Percentiles rank a stretch among this genome's conserved stretches.
phyloP scores from a whole-genome alignment of 805 yeast genomes.

The Starmerella floris region DNA sequence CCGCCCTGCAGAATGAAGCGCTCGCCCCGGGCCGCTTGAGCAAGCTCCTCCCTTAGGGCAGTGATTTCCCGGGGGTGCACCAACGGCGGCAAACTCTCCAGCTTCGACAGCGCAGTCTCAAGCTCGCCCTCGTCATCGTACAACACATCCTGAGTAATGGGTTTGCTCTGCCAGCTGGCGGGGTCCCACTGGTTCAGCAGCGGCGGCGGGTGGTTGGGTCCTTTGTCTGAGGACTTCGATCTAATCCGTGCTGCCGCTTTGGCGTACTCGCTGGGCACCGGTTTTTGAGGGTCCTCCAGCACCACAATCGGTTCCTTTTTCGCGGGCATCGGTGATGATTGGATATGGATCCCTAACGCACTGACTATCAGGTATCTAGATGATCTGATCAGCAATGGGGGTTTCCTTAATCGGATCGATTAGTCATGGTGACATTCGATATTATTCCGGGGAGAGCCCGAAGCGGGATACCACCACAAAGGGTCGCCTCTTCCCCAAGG shows the following conservation, averaged over 20 bases:
- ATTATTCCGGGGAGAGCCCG: too few species aligned
- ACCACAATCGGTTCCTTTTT: conserved; percentile 20
- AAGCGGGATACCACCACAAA: too few species aligned
- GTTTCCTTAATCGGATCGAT: too few species aligned
- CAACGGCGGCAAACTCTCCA: conserved; percentile 33
- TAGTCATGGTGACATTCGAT: too few species aligned
- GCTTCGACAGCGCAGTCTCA: conserved; percentile 31
- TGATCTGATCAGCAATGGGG: too few species aligned
- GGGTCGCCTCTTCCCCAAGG: too few species aligned
- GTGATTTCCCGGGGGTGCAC: conserved; percentile 32
- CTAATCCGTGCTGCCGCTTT: conserved; percentile 30
- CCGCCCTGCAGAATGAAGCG: conserved; percentile 36
- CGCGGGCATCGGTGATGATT: background rate
- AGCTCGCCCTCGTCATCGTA: conserved; percentile 30
- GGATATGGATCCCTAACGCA: too few species aligned
- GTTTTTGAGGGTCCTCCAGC: conserved; percentile 27
- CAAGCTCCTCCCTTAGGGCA: conserved; percentile 25
- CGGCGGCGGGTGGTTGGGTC: conserved; percentile 9
- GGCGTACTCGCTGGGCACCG: conserved; percentile 29
- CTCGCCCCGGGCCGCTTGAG: conserved; percentile 32
- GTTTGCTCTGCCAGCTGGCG: conserved; percentile 33
- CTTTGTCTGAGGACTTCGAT: conserved; percentile 25
- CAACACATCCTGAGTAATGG: conserved; percentile 33
- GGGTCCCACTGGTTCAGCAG: conserved; percentile 27
- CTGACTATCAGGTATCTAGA: too few species aligned